Evolutionary conservation across 495 filamentous ascomycete species (phyloP), one percentile per base, ranked within the genome.

Genomic region (Pseudevernia furfuracea): DNA sequence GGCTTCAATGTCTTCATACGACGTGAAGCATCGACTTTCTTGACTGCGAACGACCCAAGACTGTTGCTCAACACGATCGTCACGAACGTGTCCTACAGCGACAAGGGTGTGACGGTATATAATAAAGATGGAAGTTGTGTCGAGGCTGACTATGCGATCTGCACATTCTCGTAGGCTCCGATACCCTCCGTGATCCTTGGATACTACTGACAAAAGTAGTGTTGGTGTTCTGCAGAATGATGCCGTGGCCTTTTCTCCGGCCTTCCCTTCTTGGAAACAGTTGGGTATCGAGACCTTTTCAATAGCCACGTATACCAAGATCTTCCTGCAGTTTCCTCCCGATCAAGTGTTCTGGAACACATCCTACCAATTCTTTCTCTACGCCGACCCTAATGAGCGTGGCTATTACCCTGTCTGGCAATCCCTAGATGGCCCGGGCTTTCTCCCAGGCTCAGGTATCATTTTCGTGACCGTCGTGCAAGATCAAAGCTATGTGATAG

Each of bases 261-360:
- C 73, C 4, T 77, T 90, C 0, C 88, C 88, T 1, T 71, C 74
- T 14, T 89, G 87, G 87, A 91, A 92, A 68, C 76, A 79, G 15
- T 79, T 79, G 30, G 84, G 83, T 11, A 86, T 90, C 67, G 79
- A 82, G 9, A 82, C 81, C 52, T 89, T 89, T 72, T 78, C 80
- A 64, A 89, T 92, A 82, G 87, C 83, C 32, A 90, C 85, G 1
- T 92, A 90, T 76, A 91, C 86, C 62, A 91, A 90, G 69, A 85
- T 91, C 66, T 91, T 91, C 78, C 73, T 90, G 17, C 87, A 88
- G 62, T 92, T 90, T 72, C 72, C 72, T 41, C 66, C 70, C n/a
- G 79, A 82, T 63, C 74, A 85, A 43, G 83, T 84, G 9, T 92
- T 89, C 75, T 92, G 89, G 88, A 82, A 87, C 56, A 69, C 69